phyloP scores from a whole-genome alignment of 257 asterid genomes.

The Apocynum venetum region DNA sequence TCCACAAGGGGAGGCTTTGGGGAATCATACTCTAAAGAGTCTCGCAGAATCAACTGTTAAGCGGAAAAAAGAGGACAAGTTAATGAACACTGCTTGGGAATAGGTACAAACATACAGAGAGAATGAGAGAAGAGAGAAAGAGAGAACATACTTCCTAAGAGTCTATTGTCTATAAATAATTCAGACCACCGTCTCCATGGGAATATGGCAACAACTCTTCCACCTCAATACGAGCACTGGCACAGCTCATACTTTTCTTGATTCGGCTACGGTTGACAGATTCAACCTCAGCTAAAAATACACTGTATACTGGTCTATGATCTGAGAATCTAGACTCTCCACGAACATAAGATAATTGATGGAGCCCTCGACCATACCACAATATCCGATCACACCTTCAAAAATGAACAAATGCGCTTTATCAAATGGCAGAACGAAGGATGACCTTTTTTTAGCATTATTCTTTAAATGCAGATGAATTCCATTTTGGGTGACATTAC shows the following conservation, averaged over 20 bases:
- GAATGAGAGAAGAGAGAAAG: not conserved
- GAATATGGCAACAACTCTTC: slow-evolving; percentile 80
- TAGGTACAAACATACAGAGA: not conserved
- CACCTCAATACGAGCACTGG: slow-evolving; percentile 79
- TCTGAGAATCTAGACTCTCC: slow-evolving; percentile 96
- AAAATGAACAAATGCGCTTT: slow-evolving; percentile 6
- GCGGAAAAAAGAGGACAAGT: not conserved
- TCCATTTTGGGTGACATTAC: not conserved
- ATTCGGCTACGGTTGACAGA: slow-evolving; percentile 51
- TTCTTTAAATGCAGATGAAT: not conserved
- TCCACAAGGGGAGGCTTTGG: not conserved
- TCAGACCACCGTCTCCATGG: slow-evolving; percentile 36
- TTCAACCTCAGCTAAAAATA: slow-evolving; percentile 86
- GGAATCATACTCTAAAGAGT: not conserved
- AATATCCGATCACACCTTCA: slow-evolving; percentile 97
- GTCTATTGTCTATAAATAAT: slow-evolving; percentile 34
- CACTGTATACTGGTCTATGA: slow-evolving; percentile 82
- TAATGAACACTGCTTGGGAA: not conserved
- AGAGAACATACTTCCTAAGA: slow-evolving; percentile 13
- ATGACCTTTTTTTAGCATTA: not conserved
- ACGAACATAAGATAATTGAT: slow-evolving; percentile 84
- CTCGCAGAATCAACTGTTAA: not conserved
- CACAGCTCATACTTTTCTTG: slow-evolving; percentile 63
- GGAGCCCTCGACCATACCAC: slow-evolving; percentile 89
- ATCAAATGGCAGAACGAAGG: not conserved